Evolutionary conservation across 352 stramenopile genomes (phyloP).

Genomic region (Pythium utonaiense): DNA sequence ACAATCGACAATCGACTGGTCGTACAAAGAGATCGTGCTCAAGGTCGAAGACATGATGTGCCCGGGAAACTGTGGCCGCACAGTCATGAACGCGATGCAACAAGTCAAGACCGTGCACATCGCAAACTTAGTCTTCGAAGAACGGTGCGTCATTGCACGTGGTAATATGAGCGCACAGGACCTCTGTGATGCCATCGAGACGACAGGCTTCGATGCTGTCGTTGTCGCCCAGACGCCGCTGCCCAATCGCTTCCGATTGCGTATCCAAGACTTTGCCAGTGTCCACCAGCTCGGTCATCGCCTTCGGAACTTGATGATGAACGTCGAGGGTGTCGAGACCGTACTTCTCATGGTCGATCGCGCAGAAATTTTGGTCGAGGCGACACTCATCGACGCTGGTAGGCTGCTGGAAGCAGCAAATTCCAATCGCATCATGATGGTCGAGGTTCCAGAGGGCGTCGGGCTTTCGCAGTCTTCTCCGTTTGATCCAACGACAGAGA

Average conservation of each 20-base stretch:
- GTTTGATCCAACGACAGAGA: constrained; percentile 11
- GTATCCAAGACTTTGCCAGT: constrained; percentile 36
- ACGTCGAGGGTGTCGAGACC: constrained; percentile 67
- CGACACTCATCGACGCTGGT: constrained; percentile 39
- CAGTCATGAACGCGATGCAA: constrained; percentile 56
- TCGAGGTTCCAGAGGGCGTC: constrained; percentile 42
- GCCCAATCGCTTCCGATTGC: constrained; percentile 51
- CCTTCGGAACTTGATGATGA: constrained; percentile 21
- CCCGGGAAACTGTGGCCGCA: constrained; percentile 65
- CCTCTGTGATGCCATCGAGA: constrained; percentile 37
- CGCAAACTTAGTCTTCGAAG: constrained; percentile 53
- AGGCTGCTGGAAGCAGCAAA: constrained; percentile 37
- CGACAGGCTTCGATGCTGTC: constrained; percentile 58
- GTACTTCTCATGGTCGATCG: constrained; percentile 53
- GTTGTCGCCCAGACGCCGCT: constrained; percentile 37
- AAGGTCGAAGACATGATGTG: constrained; percentile 82
- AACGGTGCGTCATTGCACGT: constrained; percentile 51
- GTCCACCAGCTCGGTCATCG: constrained; percentile 11
- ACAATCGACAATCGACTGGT: constrained; percentile 36
- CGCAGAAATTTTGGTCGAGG: constrained; percentile 55
- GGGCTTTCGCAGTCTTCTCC: constrained; percentile 2
- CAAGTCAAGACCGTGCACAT: constrained; percentile 43
- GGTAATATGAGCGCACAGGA: constrained; percentile 41
- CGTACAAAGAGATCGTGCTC: constrained; percentile 60
- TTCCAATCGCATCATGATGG: constrained; percentile 42